Evolutionary conservation across 805 yeast species (phyloP).

Genomic region (Saccharomyces eubayanus): DNA sequence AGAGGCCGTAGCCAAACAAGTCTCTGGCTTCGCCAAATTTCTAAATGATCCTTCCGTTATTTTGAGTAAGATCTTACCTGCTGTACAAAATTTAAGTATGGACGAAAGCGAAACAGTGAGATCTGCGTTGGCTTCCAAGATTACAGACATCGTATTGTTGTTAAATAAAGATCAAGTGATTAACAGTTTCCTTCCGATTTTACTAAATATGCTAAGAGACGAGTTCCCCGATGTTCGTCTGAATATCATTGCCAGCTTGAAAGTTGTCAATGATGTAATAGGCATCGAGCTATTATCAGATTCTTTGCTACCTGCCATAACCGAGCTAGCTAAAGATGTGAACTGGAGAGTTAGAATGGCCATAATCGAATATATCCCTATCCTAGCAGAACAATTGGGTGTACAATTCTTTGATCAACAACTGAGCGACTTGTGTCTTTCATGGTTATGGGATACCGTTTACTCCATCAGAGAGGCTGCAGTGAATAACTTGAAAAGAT

Average conservation of each 20-base stretch:
- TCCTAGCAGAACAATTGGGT: constrained; percentile 89
- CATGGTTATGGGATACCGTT: constrained; percentile 98
- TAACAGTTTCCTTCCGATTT: constrained; percentile 75
- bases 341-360: constrained; percentile 98
- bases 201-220: constrained; percentile 88
- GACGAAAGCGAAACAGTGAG: constrained; percentile 92
- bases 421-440: constrained; percentile 79
- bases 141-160: constrained; percentile 79
- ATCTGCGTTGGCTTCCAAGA: constrained; percentile 81
- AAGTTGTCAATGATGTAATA: constrained; percentile 86
- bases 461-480: constrained; percentile 96
- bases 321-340: constrained; percentile 90
- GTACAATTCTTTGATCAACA: constrained; percentile 89
- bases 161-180: constrained; percentile 79
- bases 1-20: constrained; percentile 86
- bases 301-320: constrained; percentile 86
- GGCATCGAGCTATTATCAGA: constrained; percentile 85
- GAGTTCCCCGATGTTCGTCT: constrained; percentile 94
- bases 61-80: constrained; percentile 67
- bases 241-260: constrained; percentile 85
- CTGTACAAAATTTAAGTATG: constrained; percentile 71
- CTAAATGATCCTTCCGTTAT: constrained; percentile 41
- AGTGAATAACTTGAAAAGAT: constrained; percentile 66
- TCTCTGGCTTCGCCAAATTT: constrained; percentile 63
- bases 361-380: constrained; percentile 91